Evolutionary conservation across 1,139 yeast genomes (phyloP), one percentile per base, ranked within the genome.

Genomic region (Saccharomyces hybrid): DNA sequence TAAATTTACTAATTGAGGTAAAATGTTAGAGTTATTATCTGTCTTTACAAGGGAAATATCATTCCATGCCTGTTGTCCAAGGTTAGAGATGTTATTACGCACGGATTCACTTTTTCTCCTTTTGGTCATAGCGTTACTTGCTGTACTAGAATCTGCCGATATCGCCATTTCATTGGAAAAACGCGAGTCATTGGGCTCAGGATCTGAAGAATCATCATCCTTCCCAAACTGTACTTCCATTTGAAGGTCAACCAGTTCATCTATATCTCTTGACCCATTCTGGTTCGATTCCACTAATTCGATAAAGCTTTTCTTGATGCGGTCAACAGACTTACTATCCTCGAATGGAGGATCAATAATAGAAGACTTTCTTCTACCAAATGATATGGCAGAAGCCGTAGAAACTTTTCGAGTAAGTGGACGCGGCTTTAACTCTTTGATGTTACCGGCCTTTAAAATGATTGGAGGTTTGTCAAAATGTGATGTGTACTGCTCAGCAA

Each of bases 401-500:
- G 64, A 57, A 5, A 50, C 50, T 41, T 54, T 59, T 27, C 62
- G 55, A 23, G 48, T 52, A 13, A 34, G 23, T 9, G 48, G 46
- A 9, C 49, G 47, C 13, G 58, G 51, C 46, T 56, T 56, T 2
- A 65, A 41, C 46, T 64, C 69, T 48, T 61, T 65, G 2, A 64
- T 3, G 56, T 55, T 5, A 62, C 70, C 26, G 63, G 64, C 31
- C 20, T 59, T 54, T 55, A 60, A 53, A 6, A 68, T 66, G 9
- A 46, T 38, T 6, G 66, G 55, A n/a, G 56, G 56, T 27, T 61
- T 59, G 51, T 69, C 71, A 25, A 72, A 38, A 11, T 57, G 57
- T 5, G 67, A 53, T 9, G 69, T 60, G 26, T 71, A 70, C 55
- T 73, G 76, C 52, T 65, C 64, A 1, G 77, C 76, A 9, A 62